Percentiles rank a stretch among this genome's conserved stretches.
Conservation (phyloP, 176 grass and related monocot genomes). For the Tillandsia leiboldiana region DNA sequence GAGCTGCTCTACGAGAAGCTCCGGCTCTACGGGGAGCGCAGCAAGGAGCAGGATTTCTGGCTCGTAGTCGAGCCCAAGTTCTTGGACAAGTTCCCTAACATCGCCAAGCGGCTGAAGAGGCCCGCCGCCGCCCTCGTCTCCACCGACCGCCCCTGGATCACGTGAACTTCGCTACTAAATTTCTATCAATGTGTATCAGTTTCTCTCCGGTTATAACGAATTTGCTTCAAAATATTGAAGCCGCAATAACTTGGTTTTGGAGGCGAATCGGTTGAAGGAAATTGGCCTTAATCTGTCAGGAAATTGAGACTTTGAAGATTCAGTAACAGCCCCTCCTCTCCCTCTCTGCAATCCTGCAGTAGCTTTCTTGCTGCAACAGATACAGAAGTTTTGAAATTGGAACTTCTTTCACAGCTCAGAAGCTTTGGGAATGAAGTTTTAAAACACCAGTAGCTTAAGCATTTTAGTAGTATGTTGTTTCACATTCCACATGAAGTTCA, state of each 20-base stretch:
- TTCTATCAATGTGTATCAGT: neutral
- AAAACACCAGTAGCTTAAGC: too few species aligned
- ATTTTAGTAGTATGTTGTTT: too few species aligned
- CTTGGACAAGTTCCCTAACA: conserved; percentile 62
- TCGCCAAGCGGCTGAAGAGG: conserved; percentile 69
- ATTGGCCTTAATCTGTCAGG: neutral
- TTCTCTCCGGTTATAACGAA: conserved; percentile 5
- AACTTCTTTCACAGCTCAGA: too few species aligned
- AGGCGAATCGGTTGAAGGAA: neutral
- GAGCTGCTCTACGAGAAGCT: conserved; percentile 67
- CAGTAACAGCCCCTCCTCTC: too few species aligned
- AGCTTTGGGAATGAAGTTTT: too few species aligned
- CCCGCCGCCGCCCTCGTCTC: conserved; percentile 80
- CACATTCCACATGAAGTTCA: too few species aligned
- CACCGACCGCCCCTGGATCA: conserved; percentile 79
- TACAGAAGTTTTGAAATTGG: too few species aligned
- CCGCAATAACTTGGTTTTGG: neutral
- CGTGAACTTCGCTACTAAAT: conserved; percentile 31
- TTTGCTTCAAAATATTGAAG: neutral
- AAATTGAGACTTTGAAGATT: too few species aligned
- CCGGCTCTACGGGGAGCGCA: conserved; percentile 54
- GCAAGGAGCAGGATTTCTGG: conserved; percentile 81
- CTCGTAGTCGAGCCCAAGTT: conserved; percentile 89
- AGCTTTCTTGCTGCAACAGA: too few species aligned
- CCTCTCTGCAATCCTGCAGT: too few species aligned